These are phyloP conservation scores for Boletellus ananas DNA, from an alignment of 768 basidiomycete genomes.

Conservation along the genomic window DNA sequence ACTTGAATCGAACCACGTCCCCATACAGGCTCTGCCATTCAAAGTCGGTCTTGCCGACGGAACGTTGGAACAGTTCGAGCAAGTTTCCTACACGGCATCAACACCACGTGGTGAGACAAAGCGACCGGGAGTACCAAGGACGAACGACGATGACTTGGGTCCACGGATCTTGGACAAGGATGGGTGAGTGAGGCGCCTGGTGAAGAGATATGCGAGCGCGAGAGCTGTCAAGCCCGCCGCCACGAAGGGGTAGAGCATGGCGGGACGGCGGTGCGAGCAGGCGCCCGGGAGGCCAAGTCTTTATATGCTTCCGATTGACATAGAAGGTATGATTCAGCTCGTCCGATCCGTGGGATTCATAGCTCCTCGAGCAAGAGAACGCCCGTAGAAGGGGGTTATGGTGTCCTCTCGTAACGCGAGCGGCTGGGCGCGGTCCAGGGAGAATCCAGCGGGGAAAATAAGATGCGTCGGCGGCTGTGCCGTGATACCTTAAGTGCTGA, in stretches of 20 bases:
- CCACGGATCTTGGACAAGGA: constrained; percentile 18
- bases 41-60: constrained; percentile 26
- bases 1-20: constrained; percentile 26
- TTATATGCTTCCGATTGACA: constrained; percentile 12
- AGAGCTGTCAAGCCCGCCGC: neutral
- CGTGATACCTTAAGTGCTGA: too few species aligned
- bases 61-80: constrained; percentile 25
- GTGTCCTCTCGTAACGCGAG: too few species aligned
- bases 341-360: neutral
- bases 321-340: neutral
- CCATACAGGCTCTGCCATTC: constrained; percentile 32
- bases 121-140: constrained; percentile 11
- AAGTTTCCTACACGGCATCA: constrained; percentile 25
- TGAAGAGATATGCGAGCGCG: constrained; percentile 1
- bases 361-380: too few species aligned
- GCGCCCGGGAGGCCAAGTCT: neutral
- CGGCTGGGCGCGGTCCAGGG: too few species aligned
- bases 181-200: neutral
- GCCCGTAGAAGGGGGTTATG: neutral
- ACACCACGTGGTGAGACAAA: constrained; percentile 17
- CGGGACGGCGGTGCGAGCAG: neutral
- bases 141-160: constrained; percentile 21
- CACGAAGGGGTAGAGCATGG: constrained; percentile 9
- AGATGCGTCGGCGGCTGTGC: too few species aligned
- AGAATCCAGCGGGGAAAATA: too few species aligned